These are phyloP conservation scores for barley (Hordeum vulgare) DNA, from an alignment of 176 grass and related monocot genomes.

Conservation along the genomic window MorexV3_pseudomolecules_assembly NC_058522.1:6346209-6346708, in stretches of 20 bases:
- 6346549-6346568: constrained; percentile 38
- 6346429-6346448: constrained; percentile 88
- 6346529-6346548: constrained; percentile 66
- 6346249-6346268: constrained; percentile 78
- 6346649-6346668: constrained; percentile 91
- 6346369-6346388: constrained; percentile 53
- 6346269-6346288: constrained; percentile 80
- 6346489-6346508: constrained; percentile 99
- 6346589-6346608: constrained; percentile 95
- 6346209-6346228: constrained; percentile 80
- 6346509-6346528: constrained; percentile 89
- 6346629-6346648: constrained; percentile 95
- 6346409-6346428: constrained; percentile 78
- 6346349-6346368: constrained; percentile 61
- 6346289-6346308: constrained; percentile 74
- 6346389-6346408: constrained; percentile 81
- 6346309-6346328: constrained; percentile 92
- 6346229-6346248: constrained; percentile 61
- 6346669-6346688: constrained; percentile 83
- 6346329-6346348: constrained; percentile 63
- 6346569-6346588: constrained; percentile 98
- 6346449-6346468: constrained; percentile 91
- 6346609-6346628: constrained; percentile 96
- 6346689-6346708: constrained; percentile 56
- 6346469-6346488: constrained; percentile 71